phyloP scores from a whole-genome alignment of 2,329 filamentous ascomycete species.

The Sporothrix inflata region DNA sequence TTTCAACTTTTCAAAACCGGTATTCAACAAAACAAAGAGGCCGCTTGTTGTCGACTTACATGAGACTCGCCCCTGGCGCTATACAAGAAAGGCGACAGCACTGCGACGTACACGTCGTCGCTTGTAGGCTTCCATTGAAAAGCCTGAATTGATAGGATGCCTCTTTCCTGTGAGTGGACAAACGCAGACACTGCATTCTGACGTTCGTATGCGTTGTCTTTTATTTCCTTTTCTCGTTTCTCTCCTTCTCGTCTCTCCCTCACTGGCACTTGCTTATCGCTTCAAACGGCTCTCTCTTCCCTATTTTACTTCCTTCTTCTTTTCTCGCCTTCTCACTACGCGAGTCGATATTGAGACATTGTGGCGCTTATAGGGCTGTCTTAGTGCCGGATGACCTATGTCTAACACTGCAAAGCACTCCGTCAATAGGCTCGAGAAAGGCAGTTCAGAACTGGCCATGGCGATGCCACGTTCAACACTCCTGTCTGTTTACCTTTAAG shows the following conservation, averaged over 20 bases:
- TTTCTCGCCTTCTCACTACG: neutral
- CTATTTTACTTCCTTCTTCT: neutral
- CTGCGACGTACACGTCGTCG: neutral
- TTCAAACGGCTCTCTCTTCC: neutral
- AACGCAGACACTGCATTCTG: neutral
- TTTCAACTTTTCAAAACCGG: neutral
- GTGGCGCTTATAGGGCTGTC: neutral
- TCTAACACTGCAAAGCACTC: neutral
- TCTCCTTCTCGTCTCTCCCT: neutral
- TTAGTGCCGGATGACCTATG: neutral
- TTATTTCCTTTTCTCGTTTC: neutral
- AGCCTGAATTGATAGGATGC: slow-evolving; percentile 5
- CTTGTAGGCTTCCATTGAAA: neutral
- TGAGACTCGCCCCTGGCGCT: neutral
- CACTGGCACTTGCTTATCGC: neutral
- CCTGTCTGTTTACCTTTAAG: neutral
- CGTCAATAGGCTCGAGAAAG: neutral
- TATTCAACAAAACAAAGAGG: neutral
- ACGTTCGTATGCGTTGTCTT: neutral
- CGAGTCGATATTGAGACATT: neutral
- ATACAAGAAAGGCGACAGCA: neutral
- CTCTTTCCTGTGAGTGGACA: neutral
- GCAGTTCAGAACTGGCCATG: neutral
- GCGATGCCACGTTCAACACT: neutral
- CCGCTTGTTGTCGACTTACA: neutral